phyloP scores from a whole-genome alignment of 768 basidiomycete species.

The Naganishia onofrii region DNA sequence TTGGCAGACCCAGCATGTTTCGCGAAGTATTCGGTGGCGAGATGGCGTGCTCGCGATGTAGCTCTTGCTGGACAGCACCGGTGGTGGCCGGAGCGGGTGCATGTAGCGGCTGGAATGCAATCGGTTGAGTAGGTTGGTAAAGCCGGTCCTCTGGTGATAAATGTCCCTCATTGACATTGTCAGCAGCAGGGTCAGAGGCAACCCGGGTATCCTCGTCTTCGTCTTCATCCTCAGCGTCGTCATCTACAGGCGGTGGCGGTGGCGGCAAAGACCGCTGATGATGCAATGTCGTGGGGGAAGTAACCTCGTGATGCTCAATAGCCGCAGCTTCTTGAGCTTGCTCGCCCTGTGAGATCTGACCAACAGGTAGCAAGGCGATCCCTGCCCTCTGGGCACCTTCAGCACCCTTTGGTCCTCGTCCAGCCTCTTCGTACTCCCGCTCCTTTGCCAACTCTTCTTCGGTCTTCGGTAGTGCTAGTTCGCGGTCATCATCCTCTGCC shows the following conservation, averaged over 20 bases:
- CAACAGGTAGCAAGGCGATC: slow-evolving; percentile 44
- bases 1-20: slow-evolving; percentile 34
- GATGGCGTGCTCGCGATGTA: neutral
- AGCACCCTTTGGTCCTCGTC: slow-evolving; percentile 38
- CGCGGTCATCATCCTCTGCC: slow-evolving; percentile 57
- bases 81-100: neutral
- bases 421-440: slow-evolving; percentile 38
- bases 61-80: neutral
- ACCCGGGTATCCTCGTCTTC: slow-evolving; percentile 37
- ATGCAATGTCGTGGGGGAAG: neutral
- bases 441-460: slow-evolving; percentile 39
- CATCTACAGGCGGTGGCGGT: slow-evolving; percentile 18
- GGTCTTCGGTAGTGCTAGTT: slow-evolving; percentile 36
- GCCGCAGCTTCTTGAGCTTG: neutral
- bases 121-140: neutral
- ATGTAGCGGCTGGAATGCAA: slow-evolving; percentile 23
- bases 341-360: neutral
- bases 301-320: neutral
- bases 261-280: slow-evolving; percentile 26
- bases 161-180: neutral
- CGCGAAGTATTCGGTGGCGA: slow-evolving; percentile 7
- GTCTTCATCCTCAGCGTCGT: slow-evolving; percentile 35
- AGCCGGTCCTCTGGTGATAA: neutral
- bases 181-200: neutral
- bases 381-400: slow-evolving; percentile 50